These are phyloP conservation scores for Coemansia nantahalensis DNA, from an alignment of 192 early-diverging fungal genomes.

Conservation along the genomic window DNA sequence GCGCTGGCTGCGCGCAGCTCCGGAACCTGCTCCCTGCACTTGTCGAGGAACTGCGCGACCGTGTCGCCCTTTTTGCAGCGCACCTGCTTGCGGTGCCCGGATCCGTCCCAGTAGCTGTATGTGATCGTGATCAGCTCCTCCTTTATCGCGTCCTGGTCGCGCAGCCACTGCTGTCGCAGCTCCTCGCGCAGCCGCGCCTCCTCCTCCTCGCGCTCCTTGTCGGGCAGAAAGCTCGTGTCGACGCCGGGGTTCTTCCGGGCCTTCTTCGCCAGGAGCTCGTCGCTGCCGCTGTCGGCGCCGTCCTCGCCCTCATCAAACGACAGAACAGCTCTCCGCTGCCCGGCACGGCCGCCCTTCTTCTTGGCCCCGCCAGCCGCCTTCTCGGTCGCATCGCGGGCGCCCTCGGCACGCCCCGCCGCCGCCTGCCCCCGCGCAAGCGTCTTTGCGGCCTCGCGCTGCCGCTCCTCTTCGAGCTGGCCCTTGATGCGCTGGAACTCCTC, in stretches of 20 bases:
- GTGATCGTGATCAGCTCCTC: conserved; percentile 80
- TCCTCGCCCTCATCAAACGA: conserved; percentile 74
- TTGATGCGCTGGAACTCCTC: conserved; percentile 88
- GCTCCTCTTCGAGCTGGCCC: conserved; percentile 77
- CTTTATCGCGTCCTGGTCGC: conserved; percentile 80
- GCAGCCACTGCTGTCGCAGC: conserved; percentile 78
- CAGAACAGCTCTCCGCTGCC: conserved; percentile 60
- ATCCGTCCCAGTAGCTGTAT: conserved; percentile 95
- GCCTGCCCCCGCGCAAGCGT: conserved; percentile 30
- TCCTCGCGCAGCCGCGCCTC: conserved; percentile 72
- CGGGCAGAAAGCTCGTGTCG: conserved; percentile 91
- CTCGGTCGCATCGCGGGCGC: conserved; percentile 18
- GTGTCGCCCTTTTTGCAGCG: conserved; percentile 83
- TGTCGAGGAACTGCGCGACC: conserved; percentile 82
- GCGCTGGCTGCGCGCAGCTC: conserved; percentile 77
- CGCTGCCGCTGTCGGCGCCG: conserved; percentile 53
- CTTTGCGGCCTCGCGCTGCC: conserved; percentile 68
- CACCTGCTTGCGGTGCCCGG: conserved; percentile 85
- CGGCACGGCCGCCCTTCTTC: conserved; percentile 58
- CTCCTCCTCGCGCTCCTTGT: conserved; percentile 78
- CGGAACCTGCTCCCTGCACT: conserved; percentile 76
- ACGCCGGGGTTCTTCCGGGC: conserved; percentile 83
- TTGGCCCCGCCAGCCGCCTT: conserved; percentile 22
- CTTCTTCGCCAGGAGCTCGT: conserved; percentile 28
- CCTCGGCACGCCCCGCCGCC: no score